phyloP scores from a whole-genome alignment of 805 yeast species.

The Wickerhamiella parazyma region DNA sequence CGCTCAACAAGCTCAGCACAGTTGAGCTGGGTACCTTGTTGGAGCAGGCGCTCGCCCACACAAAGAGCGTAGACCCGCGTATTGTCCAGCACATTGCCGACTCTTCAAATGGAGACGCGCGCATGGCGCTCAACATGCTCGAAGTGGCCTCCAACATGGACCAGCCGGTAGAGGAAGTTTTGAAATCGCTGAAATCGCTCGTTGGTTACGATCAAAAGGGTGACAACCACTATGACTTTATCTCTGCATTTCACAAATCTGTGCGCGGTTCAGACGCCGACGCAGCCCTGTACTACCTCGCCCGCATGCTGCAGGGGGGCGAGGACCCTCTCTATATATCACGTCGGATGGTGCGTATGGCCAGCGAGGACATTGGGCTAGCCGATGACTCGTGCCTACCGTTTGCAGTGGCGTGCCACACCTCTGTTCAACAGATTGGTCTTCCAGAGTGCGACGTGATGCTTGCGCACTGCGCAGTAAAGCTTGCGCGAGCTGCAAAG shows the following conservation, averaged over 20 bases:
- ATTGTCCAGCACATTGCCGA: conserved; percentile 56
- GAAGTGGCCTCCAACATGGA: conserved; percentile 36
- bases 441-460: conserved; percentile 88
- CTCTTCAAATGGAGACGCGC: conserved; percentile 76
- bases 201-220: conserved; percentile 73
- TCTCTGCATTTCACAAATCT: conserved; percentile 89
- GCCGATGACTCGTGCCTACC: conserved; percentile 75
- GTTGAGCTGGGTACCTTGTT: conserved; percentile 43
- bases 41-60: conserved; percentile 41
- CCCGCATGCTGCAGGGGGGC: conserved; percentile 82
- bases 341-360: conserved; percentile 84
- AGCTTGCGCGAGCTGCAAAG: conserved; percentile 72
- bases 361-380: conserved; percentile 87
- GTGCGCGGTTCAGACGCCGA: conserved; percentile 81
- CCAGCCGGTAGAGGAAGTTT: conserved; percentile 21
- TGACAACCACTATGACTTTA: conserved; percentile 87
- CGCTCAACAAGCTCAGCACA: conserved; percentile 38
- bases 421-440: conserved; percentile 80
- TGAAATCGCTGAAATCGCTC: conserved; percentile 33
- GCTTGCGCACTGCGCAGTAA: conserved; percentile 86
- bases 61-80: conserved; percentile 40
- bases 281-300: conserved; percentile 79
- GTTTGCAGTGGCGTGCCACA: conserved; percentile 72
- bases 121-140: conserved; percentile 66
- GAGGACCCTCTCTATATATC: conserved; percentile 86